Base-by-base conservation (phyloP, 1,139 yeast genomes). In the Suhomyces kunorum region DNA sequence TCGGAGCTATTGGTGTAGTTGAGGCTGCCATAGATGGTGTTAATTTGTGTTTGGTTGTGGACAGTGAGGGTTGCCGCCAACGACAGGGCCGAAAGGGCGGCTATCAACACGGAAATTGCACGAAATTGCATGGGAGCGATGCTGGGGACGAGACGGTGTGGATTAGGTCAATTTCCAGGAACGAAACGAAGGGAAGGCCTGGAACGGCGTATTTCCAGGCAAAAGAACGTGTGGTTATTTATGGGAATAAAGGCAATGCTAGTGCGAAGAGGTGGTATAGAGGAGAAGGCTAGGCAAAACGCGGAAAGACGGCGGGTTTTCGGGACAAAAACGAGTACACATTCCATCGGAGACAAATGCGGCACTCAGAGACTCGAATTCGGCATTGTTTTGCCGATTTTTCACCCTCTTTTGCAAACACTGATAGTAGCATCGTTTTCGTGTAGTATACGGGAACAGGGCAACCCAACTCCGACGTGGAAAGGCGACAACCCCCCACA, bases 1-100 rank as follows among this genome's bases (percentile, higher is more conserved):
- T 42, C 38, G 28, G 42, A 35, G 22, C 38, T 14, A 22, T 42
- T 40, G 40, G 42, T 42, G 37, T 35, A 39, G 36, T 34, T 33
- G 33, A 38, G 33, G 26, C 36, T 30, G 8, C 22, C 15, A 20
- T 32, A 40, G 28, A 40, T 40, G 20, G n/a, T 25, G 22, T 40
- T 40, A 26, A 40, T 36, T 3, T 25, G 27, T 8, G 40, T 33
- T 19, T 17, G 18, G 19, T 40, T 40, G 13, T 39, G 32, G 17
- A 39, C 27, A 14, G 28, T 15, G 8, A 29, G 33, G 11, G 36
- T 18, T 12, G 36, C 9, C 9, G 13, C 36, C 11, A 25, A 28
- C 12, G 37, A 18, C 9, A 22, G 7, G 8, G 22, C 6, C 14
- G 20, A 15, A 15, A 26, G 24, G 26, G 27, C 13, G 6, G 29